These are phyloP conservation scores for Chrysanthemum makinoi DNA, from an alignment of 129 eudicot species.

Conservation along the genomic window DNA sequence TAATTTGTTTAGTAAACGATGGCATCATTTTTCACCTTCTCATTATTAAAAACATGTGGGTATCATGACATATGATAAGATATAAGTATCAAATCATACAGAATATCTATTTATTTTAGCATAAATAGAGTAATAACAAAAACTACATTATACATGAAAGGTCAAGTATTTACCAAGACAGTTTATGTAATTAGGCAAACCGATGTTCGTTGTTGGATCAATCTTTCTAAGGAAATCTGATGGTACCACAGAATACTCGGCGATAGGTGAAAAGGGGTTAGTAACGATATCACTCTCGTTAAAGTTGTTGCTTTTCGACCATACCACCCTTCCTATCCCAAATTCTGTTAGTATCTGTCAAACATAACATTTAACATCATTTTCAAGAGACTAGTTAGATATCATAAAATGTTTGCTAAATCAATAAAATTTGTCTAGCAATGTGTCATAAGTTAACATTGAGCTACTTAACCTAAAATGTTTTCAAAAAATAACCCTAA, in stretches of 20 bases:
- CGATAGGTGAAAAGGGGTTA: slow-evolving; percentile 25
- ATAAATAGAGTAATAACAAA: too few relatives aligned
- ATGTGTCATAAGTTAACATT: too few relatives aligned
- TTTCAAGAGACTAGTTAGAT: not conserved
- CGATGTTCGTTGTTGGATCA: slow-evolving; percentile 29
- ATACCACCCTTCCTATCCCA: slow-evolving; percentile 37
- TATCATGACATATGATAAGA: not conserved
- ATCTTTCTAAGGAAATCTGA: slow-evolving; percentile 32
- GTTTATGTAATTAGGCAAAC: slow-evolving; percentile 30
- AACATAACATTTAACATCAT: not conserved
- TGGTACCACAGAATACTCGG: slow-evolving; percentile 36
- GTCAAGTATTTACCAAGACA: slow-evolving; percentile 28
- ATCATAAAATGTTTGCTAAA: too few relatives aligned
- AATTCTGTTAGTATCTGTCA: slow-evolving; percentile 31
- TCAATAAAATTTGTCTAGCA: too few relatives aligned
- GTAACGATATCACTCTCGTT: slow-evolving; percentile 38
- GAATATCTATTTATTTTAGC: too few relatives aligned
- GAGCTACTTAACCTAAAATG: too few relatives aligned
- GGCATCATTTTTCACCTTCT: too few relatives aligned
- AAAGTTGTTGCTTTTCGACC: slow-evolving; percentile 31
- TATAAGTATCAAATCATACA: not conserved
- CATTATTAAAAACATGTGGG: too few relatives aligned
- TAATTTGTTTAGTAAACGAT: too few relatives aligned
- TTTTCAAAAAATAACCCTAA: too few relatives aligned
- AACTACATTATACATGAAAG: too few relatives aligned